Evolutionary conservation across 2,329 filamentous ascomycete genomes (phyloP).

Genomic region (Hymenoscyphus repandus): DNA sequence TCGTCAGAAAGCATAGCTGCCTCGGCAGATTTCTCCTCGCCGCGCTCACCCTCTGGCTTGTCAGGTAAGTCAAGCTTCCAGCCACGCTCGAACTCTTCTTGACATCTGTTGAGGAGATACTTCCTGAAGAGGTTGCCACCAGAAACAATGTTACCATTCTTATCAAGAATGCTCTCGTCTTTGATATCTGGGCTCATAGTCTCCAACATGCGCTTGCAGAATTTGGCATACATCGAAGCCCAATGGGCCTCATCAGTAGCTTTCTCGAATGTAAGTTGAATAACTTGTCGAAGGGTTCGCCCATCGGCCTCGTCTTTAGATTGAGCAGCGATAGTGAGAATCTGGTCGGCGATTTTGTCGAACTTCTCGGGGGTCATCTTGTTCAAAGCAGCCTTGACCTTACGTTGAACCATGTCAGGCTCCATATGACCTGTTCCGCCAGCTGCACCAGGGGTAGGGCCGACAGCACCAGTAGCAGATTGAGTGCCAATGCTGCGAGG

Average conservation of each 20-base stretch:
- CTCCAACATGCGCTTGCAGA: conserved; percentile 95
- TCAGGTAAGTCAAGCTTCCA: conserved; percentile 86
- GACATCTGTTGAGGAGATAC: conserved; percentile 95
- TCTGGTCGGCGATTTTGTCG: conserved; percentile 89
- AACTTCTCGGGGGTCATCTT: conserved; percentile 99
- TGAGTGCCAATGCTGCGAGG: conserved; percentile 60
- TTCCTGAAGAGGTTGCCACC: conserved; percentile 96
- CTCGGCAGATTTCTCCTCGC: conserved; percentile 57
- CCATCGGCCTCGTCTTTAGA: conserved; percentile 95
- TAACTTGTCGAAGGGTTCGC: conserved; percentile 91
- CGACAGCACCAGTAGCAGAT: conserved; percentile 34
- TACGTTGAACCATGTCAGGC: conserved; percentile 91
- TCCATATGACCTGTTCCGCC: conserved; percentile 59
- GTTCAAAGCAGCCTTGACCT: conserved; percentile 97
- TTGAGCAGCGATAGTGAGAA: conserved; percentile 85
- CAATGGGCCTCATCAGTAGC: conserved; percentile 97
- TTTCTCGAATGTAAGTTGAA: conserved; percentile 98
- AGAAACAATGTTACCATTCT: conserved; percentile 78
- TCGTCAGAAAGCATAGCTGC: conserved; percentile 86
- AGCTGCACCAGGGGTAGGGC: conserved; percentile 40
- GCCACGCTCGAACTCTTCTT: conserved; percentile 97
- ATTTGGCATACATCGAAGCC: conserved; percentile 98
- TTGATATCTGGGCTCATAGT: conserved; percentile 93
- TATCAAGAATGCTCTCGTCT: conserved; percentile 92
- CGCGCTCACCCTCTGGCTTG: conserved; percentile 63